Evolutionary conservation across 2,329 filamentous ascomycete genomes (phyloP).

Genomic region (Ophiostoma perfectum): DNA sequence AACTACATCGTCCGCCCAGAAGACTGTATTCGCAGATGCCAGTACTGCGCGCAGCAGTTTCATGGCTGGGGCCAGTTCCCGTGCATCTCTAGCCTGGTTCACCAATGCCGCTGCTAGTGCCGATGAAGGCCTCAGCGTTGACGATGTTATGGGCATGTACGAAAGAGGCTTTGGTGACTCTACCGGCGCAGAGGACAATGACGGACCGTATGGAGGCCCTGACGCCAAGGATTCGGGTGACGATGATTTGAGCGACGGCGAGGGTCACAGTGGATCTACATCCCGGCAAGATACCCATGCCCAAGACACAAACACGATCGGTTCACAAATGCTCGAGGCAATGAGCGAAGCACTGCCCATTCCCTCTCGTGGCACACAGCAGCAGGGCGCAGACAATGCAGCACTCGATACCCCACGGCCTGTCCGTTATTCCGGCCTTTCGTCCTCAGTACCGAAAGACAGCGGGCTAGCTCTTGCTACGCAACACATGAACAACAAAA

Average conservation of each 20-base stretch:
- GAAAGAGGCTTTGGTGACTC: constrained; percentile 56
- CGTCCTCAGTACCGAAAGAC: constrained; percentile 35
- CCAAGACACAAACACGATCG: constrained; percentile 31
- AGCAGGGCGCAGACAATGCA: constrained; percentile 24
- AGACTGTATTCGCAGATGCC: constrained; percentile 40
- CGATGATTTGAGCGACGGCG: constrained; percentile 30
- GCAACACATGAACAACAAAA: constrained; percentile 23
- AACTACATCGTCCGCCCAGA: constrained; percentile 52
- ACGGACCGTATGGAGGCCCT: constrained; percentile 28
- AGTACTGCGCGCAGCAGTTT: constrained; percentile 83
- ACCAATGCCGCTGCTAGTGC: constrained; percentile 35
- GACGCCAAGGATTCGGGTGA: constrained; percentile 34
- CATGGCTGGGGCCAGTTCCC: constrained; percentile 70
- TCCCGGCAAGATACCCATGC: constrained; percentile 28
- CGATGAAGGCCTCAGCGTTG: constrained; percentile 56
- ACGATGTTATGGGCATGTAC: constrained; percentile 67
- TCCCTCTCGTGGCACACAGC: constrained; percentile 23
- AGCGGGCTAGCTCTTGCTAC: constrained; percentile 33
- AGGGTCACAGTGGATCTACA: constrained; percentile 13
- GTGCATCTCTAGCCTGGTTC: constrained; percentile 52
- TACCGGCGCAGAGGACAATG: constrained; percentile 41
- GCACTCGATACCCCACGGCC: constrained; percentile 32
- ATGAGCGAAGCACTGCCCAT: constrained; percentile 36
- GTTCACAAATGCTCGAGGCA: constrained; percentile 38
- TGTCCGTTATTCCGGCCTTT: constrained; percentile 37